Evolutionary conservation across 2,329 filamentous ascomycete genomes (phyloP), one percentile per base, ranked within the genome.

Genomic region (Polytolypa hystricis): DNA sequence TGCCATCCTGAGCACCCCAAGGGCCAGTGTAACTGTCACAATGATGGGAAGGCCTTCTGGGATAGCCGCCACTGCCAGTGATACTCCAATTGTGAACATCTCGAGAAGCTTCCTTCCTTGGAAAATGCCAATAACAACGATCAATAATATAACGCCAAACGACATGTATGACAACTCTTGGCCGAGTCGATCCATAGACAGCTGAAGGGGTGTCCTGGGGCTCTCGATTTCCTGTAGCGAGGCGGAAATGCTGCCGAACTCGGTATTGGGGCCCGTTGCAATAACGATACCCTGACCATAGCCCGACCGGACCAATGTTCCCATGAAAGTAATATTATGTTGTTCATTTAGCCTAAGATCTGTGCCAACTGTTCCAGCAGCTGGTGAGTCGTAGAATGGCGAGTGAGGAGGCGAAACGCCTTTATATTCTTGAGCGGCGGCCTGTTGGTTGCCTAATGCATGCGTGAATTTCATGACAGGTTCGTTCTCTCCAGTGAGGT

Each of bases 241-340:
- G 11, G 87, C 82, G 14, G 89, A 93, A 49, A 98, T 98, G 33
- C 85, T 89, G 28, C 91, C 91, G 60, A 98, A 96, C 51, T 96
- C 86, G 0, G 93, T 98, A 41, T 84, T 77, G 20, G 83, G 82
- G 38, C 93, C 93, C 5, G 91, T 98, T 6, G 87, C 86, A 56
- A 95, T 93, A n/a, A 98, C 91, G 47, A 98, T 80, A 29, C 91
- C 91, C 57, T 94, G 87, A 0, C 91, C 91, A 52, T 98, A 81
- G 8, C 91, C 91, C 23, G 89, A 95, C 47, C 89, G 84, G 21
- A 98, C 86, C 46, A 98, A 62, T 2, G 91, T 98, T 18, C 91
- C 91, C 87, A 98, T 96, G 58, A 95, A 96, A 2, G 87, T 91
- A 56, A 98, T 87, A 52, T 98, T 96, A 50, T 81, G 83, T 49